A percentile compares a stretch with the other conserved stretches of the same genome.
These are phyloP conservation scores for Xylariaceae sp. DNA, from an alignment of 2,329 filamentous ascomycete genomes.

Conservation along the genomic window DNA sequence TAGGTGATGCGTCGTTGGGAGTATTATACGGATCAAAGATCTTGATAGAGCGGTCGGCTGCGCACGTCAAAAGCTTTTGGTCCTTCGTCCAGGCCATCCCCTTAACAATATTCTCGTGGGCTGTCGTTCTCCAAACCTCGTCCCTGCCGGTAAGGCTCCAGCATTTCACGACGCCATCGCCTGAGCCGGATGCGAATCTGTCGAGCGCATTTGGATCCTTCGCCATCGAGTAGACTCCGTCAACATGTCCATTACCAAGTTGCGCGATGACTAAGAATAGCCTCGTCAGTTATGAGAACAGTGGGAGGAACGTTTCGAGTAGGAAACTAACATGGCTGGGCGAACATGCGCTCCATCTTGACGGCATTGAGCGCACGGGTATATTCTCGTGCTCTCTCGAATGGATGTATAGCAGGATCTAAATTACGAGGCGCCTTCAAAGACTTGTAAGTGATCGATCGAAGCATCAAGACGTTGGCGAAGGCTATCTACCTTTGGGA, in stretches of 20 bases:
- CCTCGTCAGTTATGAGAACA: slow-evolving; percentile 1
- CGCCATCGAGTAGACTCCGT: slow-evolving; percentile 81
- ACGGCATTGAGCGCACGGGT: slow-evolving; percentile 70
- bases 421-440: slow-evolving; percentile 45
- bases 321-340: slow-evolving; percentile 57
- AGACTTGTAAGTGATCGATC: slow-evolving; percentile 39
- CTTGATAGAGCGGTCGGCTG: slow-evolving; percentile 83
- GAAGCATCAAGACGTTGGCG: slow-evolving; percentile 2
- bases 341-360: slow-evolving; percentile 93
- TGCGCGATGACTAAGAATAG: slow-evolving; percentile 61
- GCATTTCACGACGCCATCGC: slow-evolving; percentile 85
- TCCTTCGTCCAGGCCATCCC: slow-evolving; percentile 87
- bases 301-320: slow-evolving; percentile 51
- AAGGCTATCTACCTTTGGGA: slow-evolving; percentile 49
- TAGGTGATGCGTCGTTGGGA: slow-evolving; percentile 66
- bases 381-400: slow-evolving; percentile 70
- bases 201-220: slow-evolving; percentile 77
- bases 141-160: slow-evolving; percentile 32
- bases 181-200: slow-evolving; percentile 79
- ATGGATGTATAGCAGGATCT: slow-evolving; percentile 85
- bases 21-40: slow-evolving; percentile 88
- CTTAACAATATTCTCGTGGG: slow-evolving; percentile 94
- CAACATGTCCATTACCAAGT: slow-evolving; percentile 87
- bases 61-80: slow-evolving; percentile 83
- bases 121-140: slow-evolving; percentile 79